Base-by-base conservation (phyloP, 495 filamentous ascomycete species). In the Diplogelasinospora grovesii region DNA sequence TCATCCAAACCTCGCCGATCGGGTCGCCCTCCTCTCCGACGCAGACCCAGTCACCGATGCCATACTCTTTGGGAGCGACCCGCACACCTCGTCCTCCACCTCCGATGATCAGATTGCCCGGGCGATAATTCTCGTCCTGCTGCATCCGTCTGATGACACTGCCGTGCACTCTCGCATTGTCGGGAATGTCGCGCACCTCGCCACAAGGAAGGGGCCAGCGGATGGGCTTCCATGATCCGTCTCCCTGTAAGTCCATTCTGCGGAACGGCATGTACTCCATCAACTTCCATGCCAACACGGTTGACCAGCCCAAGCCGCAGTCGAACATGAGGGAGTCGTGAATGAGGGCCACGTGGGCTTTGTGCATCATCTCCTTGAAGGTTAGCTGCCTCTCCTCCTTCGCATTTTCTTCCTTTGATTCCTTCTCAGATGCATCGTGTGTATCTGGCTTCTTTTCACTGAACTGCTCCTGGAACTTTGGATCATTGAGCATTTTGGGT, bases 261-360 rank as follows among this genome's bases (percentile, higher is more conserved):
- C 85, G 76, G 64, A 92, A 90, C 0, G 87, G 86, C 10, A 93
- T 64, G 52, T 81, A 59, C 52, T 93, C 85, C 85, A 92, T 90
- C 22, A 88, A 60, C 16, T 79, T 81, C 88, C 88, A 92, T 1
- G 74, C 74, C 1, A 87, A 39, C 1, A 89, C 83, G 0, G 79
- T 78, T 1, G 60, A 27, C 15, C 54, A 43, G 1, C 71, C 52
- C 1, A 87, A 61, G 0, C 86, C 85, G 15, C 81, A 79, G 8
- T 71, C 65, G 52, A 80, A 88, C 30, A 71, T 58, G 4, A 92
- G 68, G 16, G 82, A 86, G 55, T 92, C 88, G 50, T 93, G 88
- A 16, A 89, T 70, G 21, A 67, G 65, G 0, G 85, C 81, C 15
- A 70, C 62, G 15, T 76, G 79, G 9, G 76, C 77, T 16, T 77